These are phyloP conservation scores for Nigrospora oryzae DNA, from an alignment of 2,329 filamentous ascomycete genomes.

Conservation along the genomic window DNA sequence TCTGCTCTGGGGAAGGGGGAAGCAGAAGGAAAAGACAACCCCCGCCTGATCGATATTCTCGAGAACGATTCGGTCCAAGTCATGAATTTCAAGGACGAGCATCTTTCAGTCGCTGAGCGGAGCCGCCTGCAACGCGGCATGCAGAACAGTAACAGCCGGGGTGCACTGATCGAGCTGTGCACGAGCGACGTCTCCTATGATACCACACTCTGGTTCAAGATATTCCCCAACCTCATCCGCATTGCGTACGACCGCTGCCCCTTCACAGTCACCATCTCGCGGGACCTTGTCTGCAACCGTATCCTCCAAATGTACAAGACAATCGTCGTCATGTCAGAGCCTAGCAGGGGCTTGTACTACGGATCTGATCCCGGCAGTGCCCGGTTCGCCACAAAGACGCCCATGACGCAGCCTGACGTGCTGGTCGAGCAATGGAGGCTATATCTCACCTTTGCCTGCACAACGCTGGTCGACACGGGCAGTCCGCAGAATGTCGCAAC, in stretches of 20 bases:
- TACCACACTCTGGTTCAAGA: conserved; percentile 92
- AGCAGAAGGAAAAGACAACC: conserved; percentile 50
- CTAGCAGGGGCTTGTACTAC: conserved; percentile 54
- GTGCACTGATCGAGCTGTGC: conserved; percentile 85
- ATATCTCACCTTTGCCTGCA: conserved; percentile 94
- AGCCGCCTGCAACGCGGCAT: conserved; percentile 88
- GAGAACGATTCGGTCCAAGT: conserved; percentile 84
- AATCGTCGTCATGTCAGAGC: conserved; percentile 73
- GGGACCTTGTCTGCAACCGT: conserved; percentile 87
- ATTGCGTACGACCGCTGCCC: conserved; percentile 87
- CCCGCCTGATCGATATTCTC: conserved; percentile 80
- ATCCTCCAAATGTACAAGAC: conserved; percentile 87
- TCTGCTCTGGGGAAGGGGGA: conserved; percentile 67
- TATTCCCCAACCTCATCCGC: conserved; percentile 90
- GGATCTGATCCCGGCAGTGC: conserved; percentile 51
- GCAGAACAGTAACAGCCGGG: conserved; percentile 73
- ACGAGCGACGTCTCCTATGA: conserved; percentile 94
- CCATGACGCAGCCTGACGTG: conserved; percentile 71
- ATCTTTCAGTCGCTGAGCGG: conserved; percentile 82
- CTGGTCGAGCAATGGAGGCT: conserved; percentile 97
- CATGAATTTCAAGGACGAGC: conserved; percentile 87
- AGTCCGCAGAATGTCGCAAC: conserved; percentile 47
- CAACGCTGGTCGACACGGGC: conserved; percentile 80
- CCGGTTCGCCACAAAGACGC: conserved; percentile 42
- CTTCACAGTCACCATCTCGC: conserved; percentile 80